These are phyloP conservation scores for Sporothrix euskadiensis DNA, from an alignment of 2,329 filamentous ascomycete genomes.

Conservation along the genomic window DNA sequence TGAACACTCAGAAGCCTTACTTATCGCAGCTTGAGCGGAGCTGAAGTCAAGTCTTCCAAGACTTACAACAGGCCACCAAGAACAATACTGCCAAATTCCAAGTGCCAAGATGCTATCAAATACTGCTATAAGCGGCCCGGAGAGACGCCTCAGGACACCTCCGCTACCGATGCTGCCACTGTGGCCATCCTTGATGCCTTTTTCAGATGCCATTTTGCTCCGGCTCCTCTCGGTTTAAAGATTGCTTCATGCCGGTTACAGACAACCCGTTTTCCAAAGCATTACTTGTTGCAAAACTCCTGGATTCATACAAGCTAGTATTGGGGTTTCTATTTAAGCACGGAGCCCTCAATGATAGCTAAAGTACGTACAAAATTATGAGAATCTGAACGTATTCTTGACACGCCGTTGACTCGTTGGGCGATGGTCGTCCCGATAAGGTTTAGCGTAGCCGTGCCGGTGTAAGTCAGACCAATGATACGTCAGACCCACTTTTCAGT, in stretches of 20 bases:
- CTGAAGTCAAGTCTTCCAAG: no score
- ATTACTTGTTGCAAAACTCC: no score
- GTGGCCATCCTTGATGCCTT: not conserved
- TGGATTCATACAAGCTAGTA: no score
- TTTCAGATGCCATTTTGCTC: not conserved
- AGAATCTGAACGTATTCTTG: not conserved
- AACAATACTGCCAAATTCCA: not conserved
- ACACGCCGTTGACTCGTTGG: not conserved
- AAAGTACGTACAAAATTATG: no score
- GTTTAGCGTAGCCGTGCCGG: not conserved
- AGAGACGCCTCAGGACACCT: not conserved
- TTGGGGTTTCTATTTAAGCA: no score
- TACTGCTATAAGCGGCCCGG: not conserved
- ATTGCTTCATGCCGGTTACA: not conserved
- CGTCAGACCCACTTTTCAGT: not conserved
- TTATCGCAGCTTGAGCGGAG: no score
- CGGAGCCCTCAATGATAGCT: no score
- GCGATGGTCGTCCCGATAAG: not conserved
- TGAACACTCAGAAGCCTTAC: no score
- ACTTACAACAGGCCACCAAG: no score
- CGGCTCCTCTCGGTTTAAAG: not conserved
- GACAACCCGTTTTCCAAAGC: no score
- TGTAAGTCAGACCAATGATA: constrained; percentile 11
- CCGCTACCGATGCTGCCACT: not conserved
- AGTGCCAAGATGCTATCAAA: not conserved